Conservation (phyloP, 306 rosid genomes). For the Inga laurina region DNA sequence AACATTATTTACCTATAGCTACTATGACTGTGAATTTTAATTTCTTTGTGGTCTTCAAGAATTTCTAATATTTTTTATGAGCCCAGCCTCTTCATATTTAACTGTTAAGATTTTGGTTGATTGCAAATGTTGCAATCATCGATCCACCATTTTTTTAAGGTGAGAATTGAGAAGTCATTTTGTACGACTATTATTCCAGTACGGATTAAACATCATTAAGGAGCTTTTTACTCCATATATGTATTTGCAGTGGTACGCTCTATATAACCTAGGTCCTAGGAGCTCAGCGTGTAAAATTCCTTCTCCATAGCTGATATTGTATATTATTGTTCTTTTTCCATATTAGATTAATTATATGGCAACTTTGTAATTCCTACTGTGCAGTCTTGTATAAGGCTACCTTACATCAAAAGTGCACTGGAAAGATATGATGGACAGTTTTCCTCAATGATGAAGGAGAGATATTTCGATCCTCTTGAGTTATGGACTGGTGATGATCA, state of each 20-base stretch:
- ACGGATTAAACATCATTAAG: not conserved
- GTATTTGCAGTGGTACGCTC: not conserved
- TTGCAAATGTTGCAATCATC: not conserved
- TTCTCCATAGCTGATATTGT: not conserved
- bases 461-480: conserved; percentile 64
- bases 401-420: conserved; percentile 72
- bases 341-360: conserved; percentile 20
- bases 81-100: not conserved
- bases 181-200: not conserved
- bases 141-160: conserved; percentile 4
- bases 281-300: conserved; percentile 10
- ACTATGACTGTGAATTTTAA: conserved; percentile 30
- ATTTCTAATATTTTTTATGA: conserved; percentile 4
- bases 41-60: conserved; percentile 30
- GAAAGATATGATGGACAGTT: conserved; percentile 73
- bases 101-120: not conserved
- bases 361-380: conserved; percentile 33
- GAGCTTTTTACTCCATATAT: not conserved
- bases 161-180: conserved; percentile 2
- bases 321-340: conserved; percentile 22
- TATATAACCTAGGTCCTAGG: conserved; percentile 6
- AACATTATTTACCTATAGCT: not conserved
- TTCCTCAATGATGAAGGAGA: conserved; percentile 68
- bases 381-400: conserved; percentile 91
- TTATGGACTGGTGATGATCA: conserved; percentile 77